Percentiles rank a stretch among this genome's conserved stretches.
Evolutionary conservation across 441 rosid genomes (phyloP).

Genomic region (Breynia disticha): DNA sequence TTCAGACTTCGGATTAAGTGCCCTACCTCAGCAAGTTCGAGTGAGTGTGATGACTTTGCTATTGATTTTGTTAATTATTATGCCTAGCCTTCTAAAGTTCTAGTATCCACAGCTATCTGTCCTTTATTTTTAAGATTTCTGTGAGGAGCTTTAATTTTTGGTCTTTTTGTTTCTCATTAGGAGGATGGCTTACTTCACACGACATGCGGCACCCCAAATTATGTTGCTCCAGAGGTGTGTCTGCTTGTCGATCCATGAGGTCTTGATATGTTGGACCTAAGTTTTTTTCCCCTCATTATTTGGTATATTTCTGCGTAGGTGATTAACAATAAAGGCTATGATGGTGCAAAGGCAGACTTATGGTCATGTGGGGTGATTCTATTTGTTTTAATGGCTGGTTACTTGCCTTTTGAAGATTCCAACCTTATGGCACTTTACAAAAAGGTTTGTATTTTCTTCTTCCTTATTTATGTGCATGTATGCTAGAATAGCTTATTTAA

Average conservation of each 20-base stretch:
- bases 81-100: not conserved
- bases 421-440: constrained; percentile 75
- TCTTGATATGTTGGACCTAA: not conserved
- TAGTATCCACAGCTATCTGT: too few relatives aligned
- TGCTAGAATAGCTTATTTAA: too few relatives aligned
- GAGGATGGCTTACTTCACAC: constrained; percentile 98
- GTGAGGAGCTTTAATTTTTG: too few relatives aligned
- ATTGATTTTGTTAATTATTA: not conserved
- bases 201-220: constrained; percentile 98
- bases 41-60: constrained; percentile 37
- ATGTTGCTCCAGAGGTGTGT: constrained; percentile 98
- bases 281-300: constrained; percentile 10
- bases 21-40: constrained; percentile 97
- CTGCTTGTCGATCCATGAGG: constrained; percentile 8
- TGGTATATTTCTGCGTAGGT: constrained; percentile 39
- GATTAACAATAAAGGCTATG: constrained; percentile 92
- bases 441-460: constrained; percentile 38
- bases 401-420: constrained; percentile 89
- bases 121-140: too few relatives aligned
- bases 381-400: constrained; percentile 96
- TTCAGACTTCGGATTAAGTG: constrained; percentile 96
- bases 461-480: not conserved
- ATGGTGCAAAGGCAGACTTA: constrained; percentile 96
- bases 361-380: constrained; percentile 99
- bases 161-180: constrained; percentile 30